Conservation (phyloP, 768 basidiomycete species). For the Termitomyces sp. region DNA sequence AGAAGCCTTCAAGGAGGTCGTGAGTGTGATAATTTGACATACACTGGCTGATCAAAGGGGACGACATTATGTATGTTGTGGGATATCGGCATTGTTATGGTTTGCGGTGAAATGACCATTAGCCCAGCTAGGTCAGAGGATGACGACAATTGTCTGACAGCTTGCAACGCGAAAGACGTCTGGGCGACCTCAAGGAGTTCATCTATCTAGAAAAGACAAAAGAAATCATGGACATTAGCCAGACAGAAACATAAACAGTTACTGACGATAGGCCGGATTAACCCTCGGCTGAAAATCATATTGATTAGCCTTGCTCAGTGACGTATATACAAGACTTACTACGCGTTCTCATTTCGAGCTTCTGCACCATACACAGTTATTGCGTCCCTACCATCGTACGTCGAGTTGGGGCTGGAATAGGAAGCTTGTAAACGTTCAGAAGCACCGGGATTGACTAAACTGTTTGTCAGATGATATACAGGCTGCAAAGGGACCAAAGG, state of each 20-base stretch:
- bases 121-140: slow-evolving; percentile 21
- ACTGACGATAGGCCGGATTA: slow-evolving; percentile 28
- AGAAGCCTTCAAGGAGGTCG: not conserved
- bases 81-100: slow-evolving; percentile 40
- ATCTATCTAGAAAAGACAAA: not conserved
- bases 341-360: slow-evolving; percentile 59
- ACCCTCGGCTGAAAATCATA: slow-evolving; percentile 16
- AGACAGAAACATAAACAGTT: too few relatives aligned
- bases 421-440: slow-evolving; percentile 29
- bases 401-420: slow-evolving; percentile 28
- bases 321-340: slow-evolving; percentile 30
- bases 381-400: slow-evolving; percentile 43
- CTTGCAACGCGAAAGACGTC: slow-evolving; percentile 21
- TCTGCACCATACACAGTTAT: slow-evolving; percentile 42
- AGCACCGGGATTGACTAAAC: slow-evolving; percentile 34
- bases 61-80: slow-evolving; percentile 45
- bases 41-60: slow-evolving; percentile 61
- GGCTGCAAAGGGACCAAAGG: not conserved
- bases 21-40: slow-evolving; percentile 18
- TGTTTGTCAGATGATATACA: not conserved
- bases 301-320: not conserved
- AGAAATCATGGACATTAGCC: not conserved
- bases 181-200: slow-evolving; percentile 12
- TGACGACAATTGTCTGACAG: slow-evolving; percentile 15
- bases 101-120: slow-evolving; percentile 42